Percentiles rank a stretch among this genome's conserved stretches.
Evolutionary conservation across 2,329 filamentous ascomycete genomes (phyloP).

Genomic region (Colletotrichum sp.): DNA sequence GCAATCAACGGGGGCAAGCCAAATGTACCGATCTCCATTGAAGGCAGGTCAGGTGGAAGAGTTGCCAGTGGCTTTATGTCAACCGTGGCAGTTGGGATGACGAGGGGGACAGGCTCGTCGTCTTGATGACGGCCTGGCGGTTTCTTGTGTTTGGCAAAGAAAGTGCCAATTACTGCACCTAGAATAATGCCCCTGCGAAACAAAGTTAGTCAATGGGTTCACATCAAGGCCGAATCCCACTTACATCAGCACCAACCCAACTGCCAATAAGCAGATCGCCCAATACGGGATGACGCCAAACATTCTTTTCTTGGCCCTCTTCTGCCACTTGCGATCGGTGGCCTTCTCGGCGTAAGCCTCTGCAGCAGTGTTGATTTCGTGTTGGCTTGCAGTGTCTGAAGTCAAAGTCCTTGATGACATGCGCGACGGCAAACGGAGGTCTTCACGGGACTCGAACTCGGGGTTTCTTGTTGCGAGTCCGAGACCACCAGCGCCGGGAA

Average conservation of each 20-base stretch:
- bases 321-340: constrained; percentile 48
- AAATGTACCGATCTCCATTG: constrained; percentile 60
- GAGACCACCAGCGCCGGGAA: constrained; percentile 65
- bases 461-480: constrained; percentile 66
- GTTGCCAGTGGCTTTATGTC: constrained; percentile 58
- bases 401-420: constrained; percentile 57
- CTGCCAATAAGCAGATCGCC: constrained; percentile 57
- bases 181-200: constrained; percentile 49
- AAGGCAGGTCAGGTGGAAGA: constrained; percentile 53
- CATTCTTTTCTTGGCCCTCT: constrained; percentile 56
- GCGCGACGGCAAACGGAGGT: constrained; percentile 55
- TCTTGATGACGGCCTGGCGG: constrained; percentile 25
- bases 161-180: constrained; percentile 59
- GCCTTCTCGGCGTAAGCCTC: constrained; percentile 50
- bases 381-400: constrained; percentile 53
- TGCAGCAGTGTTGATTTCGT: constrained; percentile 60
- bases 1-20: constrained; percentile 59
- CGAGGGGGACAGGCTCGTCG: constrained; percentile 33
- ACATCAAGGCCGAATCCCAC: background rate
- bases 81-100: constrained; percentile 40
- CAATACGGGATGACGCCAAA: constrained; percentile 67
- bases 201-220: background rate
- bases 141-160: constrained; percentile 39
- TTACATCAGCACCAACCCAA: constrained; percentile 53
- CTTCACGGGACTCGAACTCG: constrained; percentile 64